Conservation (phyloP, 495 filamentous ascomycete genomes). For the Penicillium salamii region DNA sequence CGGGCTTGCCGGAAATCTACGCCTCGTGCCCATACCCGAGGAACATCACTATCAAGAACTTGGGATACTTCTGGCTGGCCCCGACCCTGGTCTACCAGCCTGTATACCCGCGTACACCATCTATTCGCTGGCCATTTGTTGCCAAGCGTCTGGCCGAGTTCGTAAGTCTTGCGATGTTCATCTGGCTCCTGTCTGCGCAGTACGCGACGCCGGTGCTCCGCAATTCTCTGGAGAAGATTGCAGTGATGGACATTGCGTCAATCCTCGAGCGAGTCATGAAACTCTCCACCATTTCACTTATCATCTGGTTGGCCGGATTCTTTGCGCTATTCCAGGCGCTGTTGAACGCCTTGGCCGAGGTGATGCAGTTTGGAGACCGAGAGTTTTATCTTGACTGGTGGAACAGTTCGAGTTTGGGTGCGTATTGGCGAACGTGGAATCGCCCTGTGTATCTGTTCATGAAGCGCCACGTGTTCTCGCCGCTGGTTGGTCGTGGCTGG, state of each 20-base stretch:
- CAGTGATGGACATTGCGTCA: conserved; percentile 71
- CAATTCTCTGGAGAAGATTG: conserved; percentile 85
- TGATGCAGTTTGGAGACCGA: conserved; percentile 85
- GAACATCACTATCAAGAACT: conserved; percentile 83
- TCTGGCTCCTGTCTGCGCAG: conserved; percentile 90
- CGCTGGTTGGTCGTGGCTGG: conserved; percentile 79
- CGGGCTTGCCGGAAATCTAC: conserved; percentile 76
- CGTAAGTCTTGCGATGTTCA: conserved; percentile 71
- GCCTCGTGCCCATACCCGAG: conserved; percentile 77
- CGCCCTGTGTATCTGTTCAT: conserved; percentile 96
- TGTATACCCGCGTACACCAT: conserved; percentile 78
- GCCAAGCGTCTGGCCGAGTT: conserved; percentile 76
- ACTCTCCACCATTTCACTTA: conserved; percentile 84
- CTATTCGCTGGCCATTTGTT: conserved; percentile 83
- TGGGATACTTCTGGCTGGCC: conserved; percentile 95
- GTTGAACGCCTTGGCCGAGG: conserved; percentile 86
- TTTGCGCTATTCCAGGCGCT: conserved; percentile 91
- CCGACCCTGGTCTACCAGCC: conserved; percentile 97
- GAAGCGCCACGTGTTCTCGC: conserved; percentile 86
- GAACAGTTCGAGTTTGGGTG: conserved; percentile 82
- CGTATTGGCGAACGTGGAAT: conserved; percentile 96
- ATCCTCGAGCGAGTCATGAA: conserved; percentile 92
- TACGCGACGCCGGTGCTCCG: conserved; percentile 86
- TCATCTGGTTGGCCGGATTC: conserved; percentile 97
- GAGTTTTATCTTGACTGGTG: conserved; percentile 98